Evolutionary conservation across 2,329 filamentous ascomycete genomes (phyloP).

Genomic region (Drechslera avenae): DNA sequence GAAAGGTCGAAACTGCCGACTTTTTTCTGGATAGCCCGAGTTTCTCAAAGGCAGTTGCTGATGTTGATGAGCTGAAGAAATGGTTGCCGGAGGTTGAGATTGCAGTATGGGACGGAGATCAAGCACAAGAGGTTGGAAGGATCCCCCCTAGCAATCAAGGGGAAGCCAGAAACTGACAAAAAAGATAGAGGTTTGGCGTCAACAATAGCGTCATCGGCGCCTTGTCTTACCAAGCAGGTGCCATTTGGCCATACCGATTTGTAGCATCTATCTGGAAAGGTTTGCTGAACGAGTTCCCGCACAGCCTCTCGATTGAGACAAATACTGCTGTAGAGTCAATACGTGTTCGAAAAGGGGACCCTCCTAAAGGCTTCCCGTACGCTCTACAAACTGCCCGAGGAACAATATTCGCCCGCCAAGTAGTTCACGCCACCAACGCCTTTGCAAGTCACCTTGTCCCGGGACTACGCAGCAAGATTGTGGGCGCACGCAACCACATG

Average conservation of each 20-base stretch:
- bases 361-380: conserved; percentile 44
- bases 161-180: background rate
- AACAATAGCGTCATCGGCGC: conserved; percentile 22
- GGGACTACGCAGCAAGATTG: conserved; percentile 44
- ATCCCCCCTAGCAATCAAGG: background rate
- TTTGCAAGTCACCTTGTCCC: conserved; percentile 60
- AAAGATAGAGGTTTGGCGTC: conserved; percentile 12
- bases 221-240: conserved; percentile 39
- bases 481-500: conserved; percentile 50
- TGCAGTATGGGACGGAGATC: background rate
- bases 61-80: background rate
- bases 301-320: conserved; percentile 1
- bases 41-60: conserved; percentile 4
- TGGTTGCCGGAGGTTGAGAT: conserved; percentile 5
- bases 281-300: conserved; percentile 17
- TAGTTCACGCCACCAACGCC: conserved; percentile 65
- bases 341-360: conserved; percentile 14
- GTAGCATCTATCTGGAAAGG: conserved; percentile 13
- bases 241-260: conserved; percentile 26
- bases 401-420: conserved; percentile 53
- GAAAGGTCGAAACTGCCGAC: conserved; percentile 16
- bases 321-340: conserved; percentile 29
- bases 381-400: conserved; percentile 55
- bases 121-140: conserved; percentile 4
- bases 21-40: conserved; percentile 10